These are phyloP conservation scores for Alnus rubra DNA, from an alignment of 306 rosid species.

Conservation along the genomic window DNA sequence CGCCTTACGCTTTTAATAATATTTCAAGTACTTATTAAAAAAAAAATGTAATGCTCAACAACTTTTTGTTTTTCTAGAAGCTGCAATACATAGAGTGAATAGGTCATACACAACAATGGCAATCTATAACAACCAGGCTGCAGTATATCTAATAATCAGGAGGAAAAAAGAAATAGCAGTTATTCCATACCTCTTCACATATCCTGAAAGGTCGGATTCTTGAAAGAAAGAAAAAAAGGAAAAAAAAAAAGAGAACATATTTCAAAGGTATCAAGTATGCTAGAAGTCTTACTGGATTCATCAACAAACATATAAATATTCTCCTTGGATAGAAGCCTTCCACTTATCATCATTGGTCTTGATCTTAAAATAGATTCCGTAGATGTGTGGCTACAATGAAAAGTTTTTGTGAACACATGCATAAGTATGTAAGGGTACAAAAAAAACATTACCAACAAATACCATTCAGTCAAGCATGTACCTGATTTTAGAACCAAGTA, in stretches of 20 bases:
- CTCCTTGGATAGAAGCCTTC: conserved; percentile 78
- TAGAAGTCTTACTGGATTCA: conserved; percentile 64
- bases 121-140: background rate
- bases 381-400: conserved; percentile 49
- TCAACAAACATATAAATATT: conserved; percentile 48
- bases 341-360: conserved; percentile 79
- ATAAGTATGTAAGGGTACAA: background rate
- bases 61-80: background rate
- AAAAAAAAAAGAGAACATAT: no score
- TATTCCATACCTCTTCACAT: background rate
- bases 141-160: conserved; percentile 1
- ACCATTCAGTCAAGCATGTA: conserved; percentile 21
- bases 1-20: no score
- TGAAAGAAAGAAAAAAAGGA: background rate
- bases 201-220: background rate
- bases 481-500: conserved; percentile 79
- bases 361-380: conserved; percentile 64
- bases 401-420: background rate
- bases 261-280: background rate
- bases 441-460: background rate
- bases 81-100: background rate
- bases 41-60: background rate
- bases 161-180: background rate
- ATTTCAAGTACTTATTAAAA: no score
- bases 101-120: background rate